Percentiles rank a stretch among this genome's conserved stretches.
Conservation (phyloP, 2,329 filamentous ascomycete genomes). For the Penicillium sp. region DNA sequence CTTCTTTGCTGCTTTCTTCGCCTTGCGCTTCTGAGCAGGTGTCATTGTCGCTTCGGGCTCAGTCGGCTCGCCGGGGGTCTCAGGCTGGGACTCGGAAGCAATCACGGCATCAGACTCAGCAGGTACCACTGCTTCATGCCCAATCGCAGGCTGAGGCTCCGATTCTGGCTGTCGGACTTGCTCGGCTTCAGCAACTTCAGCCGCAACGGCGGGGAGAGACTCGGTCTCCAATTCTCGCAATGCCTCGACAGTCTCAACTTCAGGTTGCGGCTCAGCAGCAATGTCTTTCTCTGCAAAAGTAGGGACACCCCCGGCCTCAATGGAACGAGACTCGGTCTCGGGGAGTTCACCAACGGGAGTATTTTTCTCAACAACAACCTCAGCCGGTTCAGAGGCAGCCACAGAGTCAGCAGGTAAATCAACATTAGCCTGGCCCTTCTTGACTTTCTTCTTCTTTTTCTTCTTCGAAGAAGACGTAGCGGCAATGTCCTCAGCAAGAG, state of each 20-base stretch:
- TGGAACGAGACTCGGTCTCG: not conserved
- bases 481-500: constrained; percentile 16
- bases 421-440: constrained; percentile 24
- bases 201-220: not conserved
- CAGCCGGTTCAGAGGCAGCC: constrained; percentile 6
- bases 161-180: constrained; percentile 2
- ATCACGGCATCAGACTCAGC: not conserved
- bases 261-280: constrained; percentile 3
- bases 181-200: not conserved
- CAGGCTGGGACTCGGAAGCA: not conserved
- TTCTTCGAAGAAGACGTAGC: constrained; percentile 27
- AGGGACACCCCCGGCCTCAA: constrained; percentile 5
- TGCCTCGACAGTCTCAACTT: not conserved
- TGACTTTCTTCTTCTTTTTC: constrained; percentile 40
- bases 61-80: not conserved
- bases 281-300: not conserved
- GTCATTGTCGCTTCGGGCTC: not conserved
- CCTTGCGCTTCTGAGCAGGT: not conserved
- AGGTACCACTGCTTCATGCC: constrained; percentile 1
- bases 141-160: constrained; percentile 5
- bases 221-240: constrained; percentile 6
- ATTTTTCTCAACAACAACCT: constrained; percentile 10
- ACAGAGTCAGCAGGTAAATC: constrained; percentile 19
- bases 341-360: not conserved
- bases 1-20: constrained; percentile 20